Conservation (phyloP, 2,329 filamentous ascomycete genomes). For the Aspergillus sp. region DNA sequence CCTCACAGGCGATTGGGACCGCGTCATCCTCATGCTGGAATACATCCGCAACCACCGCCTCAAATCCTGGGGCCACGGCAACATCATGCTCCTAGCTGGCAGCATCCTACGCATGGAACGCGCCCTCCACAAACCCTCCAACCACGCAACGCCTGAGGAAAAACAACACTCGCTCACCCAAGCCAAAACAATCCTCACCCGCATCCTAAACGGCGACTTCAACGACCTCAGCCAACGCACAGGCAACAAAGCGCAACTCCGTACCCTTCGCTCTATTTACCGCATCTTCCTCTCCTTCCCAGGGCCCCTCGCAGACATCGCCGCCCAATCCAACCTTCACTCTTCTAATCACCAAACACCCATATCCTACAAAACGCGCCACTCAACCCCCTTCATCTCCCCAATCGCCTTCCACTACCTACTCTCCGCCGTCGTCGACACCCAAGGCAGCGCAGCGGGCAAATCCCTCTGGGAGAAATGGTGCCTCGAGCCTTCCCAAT, state of each 20-base stretch:
- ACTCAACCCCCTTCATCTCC: conserved; percentile 23
- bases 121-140: conserved; percentile 9
- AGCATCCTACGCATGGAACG: conserved; percentile 36
- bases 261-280: conserved; percentile 22
- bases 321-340: conserved; percentile 6
- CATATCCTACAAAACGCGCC: conserved; percentile 10
- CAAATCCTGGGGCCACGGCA: conserved; percentile 34
- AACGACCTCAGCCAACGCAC: conserved; percentile 15
- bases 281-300: conserved; percentile 26
- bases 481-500: conserved; percentile 28
- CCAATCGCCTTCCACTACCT: conserved; percentile 45
- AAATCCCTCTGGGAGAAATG: conserved; percentile 44
- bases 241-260: conserved; percentile 21
- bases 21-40: conserved; percentile 23
- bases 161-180: conserved; percentile 13
- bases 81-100: conserved; percentile 28
- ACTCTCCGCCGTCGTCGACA: conserved; percentile 49
- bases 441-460: conserved; percentile 43
- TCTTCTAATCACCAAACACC: conserved; percentile 1
- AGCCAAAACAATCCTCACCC: conserved; percentile 27
- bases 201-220: conserved; percentile 30
- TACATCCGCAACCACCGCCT: conserved; percentile 27
- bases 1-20: conserved; percentile 27
- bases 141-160: conserved; percentile 5
- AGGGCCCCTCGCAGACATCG: conserved; percentile 24